Evolutionary conservation across 805 yeast genomes (phyloP).

Genomic region (Kuraishia ogatae): DNA sequence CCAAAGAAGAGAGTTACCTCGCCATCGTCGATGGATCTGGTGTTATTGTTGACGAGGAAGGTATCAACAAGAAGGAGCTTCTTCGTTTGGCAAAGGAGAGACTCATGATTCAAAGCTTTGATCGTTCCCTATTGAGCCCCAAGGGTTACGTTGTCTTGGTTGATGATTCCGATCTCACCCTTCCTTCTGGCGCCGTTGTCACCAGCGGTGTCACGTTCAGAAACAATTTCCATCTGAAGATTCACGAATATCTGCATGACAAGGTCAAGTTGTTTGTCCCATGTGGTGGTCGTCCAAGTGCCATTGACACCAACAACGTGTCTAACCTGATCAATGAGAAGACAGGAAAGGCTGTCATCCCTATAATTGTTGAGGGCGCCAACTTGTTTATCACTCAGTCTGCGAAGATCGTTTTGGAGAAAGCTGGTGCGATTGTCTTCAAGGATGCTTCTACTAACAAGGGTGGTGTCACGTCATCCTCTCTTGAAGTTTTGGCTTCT

Average conservation of each 20-base stretch:
- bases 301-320: slow-evolving; percentile 83
- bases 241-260: slow-evolving; percentile 49
- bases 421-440: slow-evolving; percentile 78
- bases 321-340: slow-evolving; percentile 58
- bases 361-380: slow-evolving; percentile 95
- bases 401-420: slow-evolving; percentile 80
- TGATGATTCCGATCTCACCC: slow-evolving; percentile 69
- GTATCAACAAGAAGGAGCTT: slow-evolving; percentile 75
- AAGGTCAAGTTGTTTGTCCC: slow-evolving; percentile 85
- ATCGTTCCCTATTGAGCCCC: slow-evolving; percentile 54
- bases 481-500: slow-evolving; percentile 91
- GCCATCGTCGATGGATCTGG: slow-evolving; percentile 95
- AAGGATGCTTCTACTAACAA: slow-evolving; percentile 97
- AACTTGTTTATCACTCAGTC: slow-evolving; percentile 91
- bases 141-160: slow-evolving; percentile 79
- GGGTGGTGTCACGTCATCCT: slow-evolving; percentile 98
- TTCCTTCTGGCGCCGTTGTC: slow-evolving; percentile 72
- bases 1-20: slow-evolving; percentile 75
- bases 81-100: slow-evolving; percentile 70
- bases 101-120: slow-evolving; percentile 63
- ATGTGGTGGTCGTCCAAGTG: slow-evolving; percentile 98
- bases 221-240: slow-evolving; percentile 77
- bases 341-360: slow-evolving; percentile 70
- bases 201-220: slow-evolving; percentile 85
- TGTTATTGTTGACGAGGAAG: slow-evolving; percentile 85